Base-by-base conservation (phyloP, 2,329 filamentous ascomycete genomes). In the Aspergillus sp. region DNA sequence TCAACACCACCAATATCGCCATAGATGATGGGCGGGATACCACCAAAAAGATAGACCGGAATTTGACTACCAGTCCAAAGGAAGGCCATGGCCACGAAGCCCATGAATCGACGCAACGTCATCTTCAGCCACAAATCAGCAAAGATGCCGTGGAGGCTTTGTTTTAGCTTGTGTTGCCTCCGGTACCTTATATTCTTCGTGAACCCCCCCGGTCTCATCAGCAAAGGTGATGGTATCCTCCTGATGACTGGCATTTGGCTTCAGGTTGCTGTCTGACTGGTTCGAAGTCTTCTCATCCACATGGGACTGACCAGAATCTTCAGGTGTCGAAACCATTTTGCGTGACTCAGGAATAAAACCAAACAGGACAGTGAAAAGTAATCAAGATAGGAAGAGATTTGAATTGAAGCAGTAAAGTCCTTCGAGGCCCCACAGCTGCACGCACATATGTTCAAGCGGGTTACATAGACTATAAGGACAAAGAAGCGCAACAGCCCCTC, bases 51-150 rank as follows among this genome's bases (percentile, higher is more conserved):
- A 63, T 82, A 82, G 11, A 86, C 75, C 2, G 84, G 84, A 47
- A 86, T 85, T 62, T 86, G 84, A 54, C 79, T 83, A 31, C 83
- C 83, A 49, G 82, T 84, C 84, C 84, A 86, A 21, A 86, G 72
- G 56, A 87, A 84, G 5, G 82, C 81, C 81, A 85, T 85, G 58
- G 83, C 82, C 14, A 81, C 64, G 47, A 86, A 75, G 53, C 78
- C 79, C 81, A 84, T 82, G 63, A 83, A 77, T 3, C 80, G 75
- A 31, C 68, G 72, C 60, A 79, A 77, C n/a, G 75, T 77, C 79
- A 84, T 79, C 67, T 82, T 33, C 27, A 31, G 27, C 27, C 27
- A 31, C 27, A 31, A 31, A 31, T 31, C 27, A 31, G 27, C 8
- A 31, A 9, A 31, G 9, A 11, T 31, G 27, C 9, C 27, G 1